Conservation (phyloP, 2,329 filamentous ascomycete genomes). For the Volutella citrinella region DNA sequence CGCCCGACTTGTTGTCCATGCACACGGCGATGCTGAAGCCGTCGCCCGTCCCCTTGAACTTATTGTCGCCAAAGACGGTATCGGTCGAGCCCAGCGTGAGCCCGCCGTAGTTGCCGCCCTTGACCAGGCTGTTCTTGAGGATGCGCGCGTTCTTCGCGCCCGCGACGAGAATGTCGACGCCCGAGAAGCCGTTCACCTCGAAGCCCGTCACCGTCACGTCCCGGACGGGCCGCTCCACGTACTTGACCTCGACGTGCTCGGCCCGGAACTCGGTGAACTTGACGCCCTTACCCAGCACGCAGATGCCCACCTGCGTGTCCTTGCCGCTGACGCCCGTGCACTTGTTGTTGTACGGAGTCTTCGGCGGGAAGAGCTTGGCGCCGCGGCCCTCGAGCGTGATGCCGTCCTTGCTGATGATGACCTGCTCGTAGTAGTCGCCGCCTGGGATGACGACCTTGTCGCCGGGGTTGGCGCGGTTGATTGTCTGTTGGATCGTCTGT, state of each 20-base stretch:
- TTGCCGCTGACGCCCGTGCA: neutral
- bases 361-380: neutral
- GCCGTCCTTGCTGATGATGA: neutral
- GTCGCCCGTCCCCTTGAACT: neutral
- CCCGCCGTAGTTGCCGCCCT: neutral
- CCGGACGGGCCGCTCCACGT: neutral
- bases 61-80: neutral
- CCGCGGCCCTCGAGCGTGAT: neutral
- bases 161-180: neutral
- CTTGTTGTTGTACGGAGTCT: neutral
- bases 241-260: neutral
- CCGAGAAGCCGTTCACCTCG: neutral
- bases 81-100: neutral
- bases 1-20: neutral
- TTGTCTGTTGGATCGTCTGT: neutral
- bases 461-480: neutral
- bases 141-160: neutral
- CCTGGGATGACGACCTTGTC: neutral
- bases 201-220: neutral
- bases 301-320: neutral
- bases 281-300: neutral
- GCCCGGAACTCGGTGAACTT: neutral
- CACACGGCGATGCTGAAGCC: neutral
- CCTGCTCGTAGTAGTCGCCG: neutral
- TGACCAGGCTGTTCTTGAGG: neutral